These are phyloP conservation scores for Leccinum griseonigrum DNA, from an alignment of 1,284 basidiomycete species.

Conservation along the genomic window DNA sequence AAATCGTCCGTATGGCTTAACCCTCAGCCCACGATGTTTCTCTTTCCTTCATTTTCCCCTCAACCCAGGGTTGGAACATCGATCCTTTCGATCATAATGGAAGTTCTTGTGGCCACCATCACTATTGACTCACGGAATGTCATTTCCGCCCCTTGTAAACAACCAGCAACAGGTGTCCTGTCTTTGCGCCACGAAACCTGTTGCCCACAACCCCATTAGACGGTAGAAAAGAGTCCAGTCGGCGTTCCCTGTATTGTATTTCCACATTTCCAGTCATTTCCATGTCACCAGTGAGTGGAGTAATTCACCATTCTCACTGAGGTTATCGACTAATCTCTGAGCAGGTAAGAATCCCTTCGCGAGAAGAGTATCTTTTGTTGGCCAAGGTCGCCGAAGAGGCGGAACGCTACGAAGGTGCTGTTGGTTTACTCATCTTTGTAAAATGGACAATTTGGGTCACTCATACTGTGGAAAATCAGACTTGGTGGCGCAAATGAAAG, in stretches of 20 bases:
- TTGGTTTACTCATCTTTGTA: neutral
- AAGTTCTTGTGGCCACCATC: constrained; percentile 3
- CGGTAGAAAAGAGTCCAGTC: constrained; percentile 30
- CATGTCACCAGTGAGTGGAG: constrained; percentile 35
- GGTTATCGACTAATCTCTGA: constrained; percentile 4
- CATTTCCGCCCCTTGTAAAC: constrained; percentile 17
- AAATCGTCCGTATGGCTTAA: constrained; percentile 11
- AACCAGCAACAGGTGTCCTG: constrained; percentile 10
- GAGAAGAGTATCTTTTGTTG: constrained; percentile 46
- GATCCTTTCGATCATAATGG: constrained; percentile 4
- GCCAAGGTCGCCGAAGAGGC: constrained; percentile 69
- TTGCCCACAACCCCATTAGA: constrained; percentile 31
- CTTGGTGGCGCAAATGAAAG: constrained; percentile 57
- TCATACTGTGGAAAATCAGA: constrained; percentile 39
- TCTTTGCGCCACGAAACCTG: constrained; percentile 13
- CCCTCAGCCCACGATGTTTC: constrained; percentile 29
- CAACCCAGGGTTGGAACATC: constrained; percentile 27
- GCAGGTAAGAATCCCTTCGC: constrained; percentile 32
- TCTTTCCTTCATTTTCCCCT: constrained; percentile 22
- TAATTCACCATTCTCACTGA: neutral
- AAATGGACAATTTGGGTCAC: neutral
- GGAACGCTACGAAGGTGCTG: constrained; percentile 60
- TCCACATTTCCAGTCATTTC: constrained; percentile 10
- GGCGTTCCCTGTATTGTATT: constrained; percentile 4
- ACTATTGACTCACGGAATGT: constrained; percentile 8